Evolutionary conservation across 2,329 filamentous ascomycete species (phyloP), one percentile per base, ranked within the genome.

Genomic region (Alternaria brassicicola): DNA sequence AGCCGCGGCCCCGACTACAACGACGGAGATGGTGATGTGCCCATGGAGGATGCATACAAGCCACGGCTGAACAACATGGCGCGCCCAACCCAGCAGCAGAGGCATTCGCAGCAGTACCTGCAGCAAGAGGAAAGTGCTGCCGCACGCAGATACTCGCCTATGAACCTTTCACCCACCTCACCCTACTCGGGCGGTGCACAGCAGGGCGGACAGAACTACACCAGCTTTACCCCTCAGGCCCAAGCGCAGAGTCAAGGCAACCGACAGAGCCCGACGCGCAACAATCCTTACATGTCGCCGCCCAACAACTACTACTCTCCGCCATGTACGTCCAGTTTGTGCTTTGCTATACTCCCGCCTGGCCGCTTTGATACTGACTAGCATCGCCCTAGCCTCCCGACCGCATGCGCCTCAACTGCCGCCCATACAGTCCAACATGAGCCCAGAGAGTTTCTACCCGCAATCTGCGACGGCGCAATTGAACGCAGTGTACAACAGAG

Each of bases 91-190:
- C 90, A 93, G 74, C 89, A 92, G 75, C 87, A 92, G 71, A 88
- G 94, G 67, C 82, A 87, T 59, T 92, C 86, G 62, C 86, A 92
- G 68, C 89, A 94, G 76, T 90, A 89, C 66, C 79, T 88, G 45
- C 82, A 89, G 49, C 67, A 72, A 88, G 91, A 94, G 72, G 88
- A 91, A 58, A 95, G 92, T 41, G 85, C 91, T 49, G 92, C 92
- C 56, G 91, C 93, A 59, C 91, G 96, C 77, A 88, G 93, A 74
- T 98, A 98, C 80, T 98, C 94, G 45, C 95, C 94, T 64, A 97
- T 97, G 93, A 94, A 97, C 76, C 82, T 96, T 61, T 92, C 93
- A 60, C 91, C 93, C 38, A 87, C 89, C 31, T 89, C 91, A 55
- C 88, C 92, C 31, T 96, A 96, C 79, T 85, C 86, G 74, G 84